Evolutionary conservation across 495 filamentous ascomycete species (phyloP), one percentile per base, ranked within the genome.

Genomic region (Aspergillus carlsbadensis): DNA sequence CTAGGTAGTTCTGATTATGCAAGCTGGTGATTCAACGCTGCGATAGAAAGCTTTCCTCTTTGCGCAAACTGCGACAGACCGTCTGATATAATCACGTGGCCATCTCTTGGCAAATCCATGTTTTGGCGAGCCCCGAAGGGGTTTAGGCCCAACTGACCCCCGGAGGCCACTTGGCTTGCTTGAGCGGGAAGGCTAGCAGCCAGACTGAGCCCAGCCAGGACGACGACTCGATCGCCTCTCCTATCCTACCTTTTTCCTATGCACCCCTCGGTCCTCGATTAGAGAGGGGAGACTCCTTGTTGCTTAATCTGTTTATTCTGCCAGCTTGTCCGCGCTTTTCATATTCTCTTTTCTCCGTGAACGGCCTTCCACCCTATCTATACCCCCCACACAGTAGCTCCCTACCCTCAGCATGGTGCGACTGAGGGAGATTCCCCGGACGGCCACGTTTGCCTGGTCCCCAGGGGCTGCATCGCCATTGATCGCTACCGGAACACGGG

Each of bases 371-470:
- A 49, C 60, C 56, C 55, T 57, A 59, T 63, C 54, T 52, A 58
- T 64, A 56, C 44, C 44, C 47, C 50, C 20, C 45, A 51, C 48
- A 29, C 49, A 52, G 24, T 18, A 45, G 29, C 33, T 44, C 40
- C 42, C 34, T 31, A 31, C 57, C 57, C 46, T 65, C 78, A 86
- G 66, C 69, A 99, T 99, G 94, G 92, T 96, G 65, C 87, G 90
- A 71, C 78, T 97, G 74, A 84, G 92, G 78, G 91, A 98, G 76
- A 93, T 99, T 67, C 88, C 91, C 66, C 83, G 94, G 74, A 98
- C 94, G 56, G 93, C 93, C 72, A 89, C 92, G 65, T 98, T 99
- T 67, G 90, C 95, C 57, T 99, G 94, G 93, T 94, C 91, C 57
- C 87, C 91, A 13, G 86, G 87, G 52, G 72, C 88, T 40, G 77